These are phyloP conservation scores for Yamadazyma paraphyllophila DNA, from an alignment of 805 yeast species.

Conservation along the genomic window DNA sequence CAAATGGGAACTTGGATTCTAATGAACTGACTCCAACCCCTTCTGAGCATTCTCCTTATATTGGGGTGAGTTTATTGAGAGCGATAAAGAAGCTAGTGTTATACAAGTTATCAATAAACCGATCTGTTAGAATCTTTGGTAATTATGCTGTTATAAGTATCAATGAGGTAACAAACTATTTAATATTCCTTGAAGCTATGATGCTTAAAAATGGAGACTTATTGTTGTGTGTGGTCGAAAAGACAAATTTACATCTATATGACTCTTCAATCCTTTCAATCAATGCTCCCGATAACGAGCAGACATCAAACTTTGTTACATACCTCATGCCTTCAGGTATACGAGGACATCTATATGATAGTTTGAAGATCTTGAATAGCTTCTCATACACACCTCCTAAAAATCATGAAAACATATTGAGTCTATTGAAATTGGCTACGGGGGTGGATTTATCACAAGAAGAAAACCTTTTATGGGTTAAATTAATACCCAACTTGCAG, in stretches of 20 bases:
- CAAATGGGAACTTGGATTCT: not conserved
- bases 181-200: slow-evolving; percentile 37
- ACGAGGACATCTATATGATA: slow-evolving; percentile 41
- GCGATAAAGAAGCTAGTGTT: slow-evolving; percentile 39
- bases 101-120: slow-evolving; percentile 28
- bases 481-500: slow-evolving; percentile 62
- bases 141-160: slow-evolving; percentile 27
- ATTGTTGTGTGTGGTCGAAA: slow-evolving; percentile 28
- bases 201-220: slow-evolving; percentile 39
- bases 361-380: slow-evolving; percentile 19
- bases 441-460: slow-evolving; percentile 25
- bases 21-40: slow-evolving; percentile 4
- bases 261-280: slow-evolving; percentile 20
- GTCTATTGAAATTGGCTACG: slow-evolving; percentile 33
- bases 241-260: slow-evolving; percentile 25
- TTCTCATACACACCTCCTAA: slow-evolving; percentile 24
- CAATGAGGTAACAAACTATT: slow-evolving; percentile 10
- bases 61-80: slow-evolving; percentile 36
- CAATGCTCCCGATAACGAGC: slow-evolving; percentile 11
- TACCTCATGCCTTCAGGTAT: slow-evolving; percentile 43
- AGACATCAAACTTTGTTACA: slow-evolving; percentile 27
- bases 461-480: slow-evolving; percentile 53
- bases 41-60: slow-evolving; percentile 28
- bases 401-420: slow-evolving; percentile 22
- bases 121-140: slow-evolving; percentile 33